Evolutionary conservation across 192 early-diverging fungal species (phyloP).

Genomic region (Coemansia sp.): DNA sequence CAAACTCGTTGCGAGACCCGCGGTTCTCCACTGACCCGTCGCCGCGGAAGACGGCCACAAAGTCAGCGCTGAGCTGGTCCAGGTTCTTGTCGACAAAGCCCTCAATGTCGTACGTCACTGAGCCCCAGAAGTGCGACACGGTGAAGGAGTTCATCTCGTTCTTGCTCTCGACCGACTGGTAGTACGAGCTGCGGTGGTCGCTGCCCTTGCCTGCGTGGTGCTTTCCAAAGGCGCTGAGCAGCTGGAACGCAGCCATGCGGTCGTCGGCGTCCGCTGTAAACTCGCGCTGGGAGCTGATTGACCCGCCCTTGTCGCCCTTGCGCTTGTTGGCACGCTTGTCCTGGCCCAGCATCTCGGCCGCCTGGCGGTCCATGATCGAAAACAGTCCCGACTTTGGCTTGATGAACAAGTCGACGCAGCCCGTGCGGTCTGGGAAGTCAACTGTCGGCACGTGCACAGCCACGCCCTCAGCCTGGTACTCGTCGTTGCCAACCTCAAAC

Average conservation of each 20-base stretch:
- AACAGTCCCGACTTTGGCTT: slow-evolving; percentile 70
- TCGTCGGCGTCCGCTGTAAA: slow-evolving; percentile 37
- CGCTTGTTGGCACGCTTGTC: slow-evolving; percentile 12
- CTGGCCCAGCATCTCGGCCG: slow-evolving; percentile 42
- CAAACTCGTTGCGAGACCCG: slow-evolving; percentile 69
- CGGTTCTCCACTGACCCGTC: slow-evolving; percentile 51
- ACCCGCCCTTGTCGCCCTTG: slow-evolving; percentile 20
- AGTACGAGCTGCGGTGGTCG: slow-evolving; percentile 35
- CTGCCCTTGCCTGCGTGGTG: slow-evolving; percentile 39
- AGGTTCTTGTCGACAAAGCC: slow-evolving; percentile 81
- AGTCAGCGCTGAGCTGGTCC: slow-evolving; percentile 79
- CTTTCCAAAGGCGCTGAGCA: slow-evolving; percentile 48
- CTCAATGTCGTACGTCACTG: slow-evolving; percentile 68
- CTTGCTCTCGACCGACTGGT: slow-evolving; percentile 46
- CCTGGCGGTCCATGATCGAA: slow-evolving; percentile 70
- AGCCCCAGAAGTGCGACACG: slow-evolving; percentile 53
- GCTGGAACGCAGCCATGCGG: slow-evolving; percentile 45
- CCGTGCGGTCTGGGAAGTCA: slow-evolving; percentile 63
- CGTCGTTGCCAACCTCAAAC: slow-evolving; percentile 66
- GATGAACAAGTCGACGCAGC: slow-evolving; percentile 72
- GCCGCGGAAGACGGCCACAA: slow-evolving; percentile 82
- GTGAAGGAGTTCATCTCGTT: slow-evolving; percentile 56
- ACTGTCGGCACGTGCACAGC: slow-evolving; percentile 46
- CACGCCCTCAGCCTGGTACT: slow-evolving; percentile 65
- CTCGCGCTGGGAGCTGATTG: slow-evolving; percentile 32